These are phyloP conservation scores for Phytopythium ostracodes DNA, from an alignment of 352 stramenopile genomes.

Conservation along the genomic window DNA sequence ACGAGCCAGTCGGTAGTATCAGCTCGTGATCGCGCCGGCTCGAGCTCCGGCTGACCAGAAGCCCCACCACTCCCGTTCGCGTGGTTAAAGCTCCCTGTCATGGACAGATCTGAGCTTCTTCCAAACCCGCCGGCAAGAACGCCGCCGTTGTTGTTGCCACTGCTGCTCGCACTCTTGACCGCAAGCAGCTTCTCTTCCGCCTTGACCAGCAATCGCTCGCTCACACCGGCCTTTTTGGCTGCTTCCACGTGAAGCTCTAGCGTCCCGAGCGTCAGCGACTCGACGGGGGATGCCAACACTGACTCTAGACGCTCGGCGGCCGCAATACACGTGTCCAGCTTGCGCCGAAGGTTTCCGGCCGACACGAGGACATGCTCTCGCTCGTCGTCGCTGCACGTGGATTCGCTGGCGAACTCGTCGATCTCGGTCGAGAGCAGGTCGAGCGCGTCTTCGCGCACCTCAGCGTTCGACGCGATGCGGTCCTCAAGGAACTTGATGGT, in stretches of 20 bases:
- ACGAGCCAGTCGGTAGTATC: conserved; percentile 46
- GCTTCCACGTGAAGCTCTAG: conserved; percentile 55
- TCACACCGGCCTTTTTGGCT: conserved; percentile 53
- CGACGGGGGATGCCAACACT: conserved; percentile 31
- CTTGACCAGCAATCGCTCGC: conserved; percentile 52
- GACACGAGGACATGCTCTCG: conserved; percentile 34
- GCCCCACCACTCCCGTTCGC: not conserved
- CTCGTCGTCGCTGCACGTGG: conserved; percentile 20
- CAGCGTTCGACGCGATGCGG: conserved; percentile 41
- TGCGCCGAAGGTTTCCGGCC: conserved; percentile 41
- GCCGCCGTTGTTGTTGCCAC: not conserved
- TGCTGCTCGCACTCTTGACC: not conserved
- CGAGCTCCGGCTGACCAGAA: conserved; percentile 1
- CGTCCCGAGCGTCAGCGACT: conserved; percentile 40
- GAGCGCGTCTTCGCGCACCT: conserved; percentile 59
- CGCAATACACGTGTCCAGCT: conserved; percentile 41
- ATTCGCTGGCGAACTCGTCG: conserved; percentile 37
- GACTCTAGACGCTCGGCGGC: conserved; percentile 45
- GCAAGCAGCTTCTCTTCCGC: conserved; percentile 53
- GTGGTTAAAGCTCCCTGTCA: conserved; percentile 2
- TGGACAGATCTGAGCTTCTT: conserved; percentile 5
- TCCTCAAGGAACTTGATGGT: conserved; percentile 51
- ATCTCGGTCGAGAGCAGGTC: conserved; percentile 47
- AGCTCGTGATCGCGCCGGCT: conserved; percentile 22
- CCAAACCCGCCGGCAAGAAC: not conserved